Conservation (phyloP, 345 rosid genomes). For the Euphorbia pulcherrima region DNA sequence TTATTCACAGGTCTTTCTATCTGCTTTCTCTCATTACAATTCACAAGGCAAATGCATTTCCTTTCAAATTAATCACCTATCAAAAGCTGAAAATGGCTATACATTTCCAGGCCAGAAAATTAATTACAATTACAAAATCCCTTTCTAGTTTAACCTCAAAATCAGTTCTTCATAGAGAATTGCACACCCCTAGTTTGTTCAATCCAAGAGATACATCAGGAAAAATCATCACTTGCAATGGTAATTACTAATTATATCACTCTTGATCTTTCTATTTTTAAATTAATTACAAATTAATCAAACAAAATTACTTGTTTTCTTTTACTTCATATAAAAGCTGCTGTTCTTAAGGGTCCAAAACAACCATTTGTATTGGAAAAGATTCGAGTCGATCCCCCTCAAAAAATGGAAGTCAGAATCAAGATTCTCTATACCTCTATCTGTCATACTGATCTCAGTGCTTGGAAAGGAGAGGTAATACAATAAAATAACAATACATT, state of each 20-base stretch:
- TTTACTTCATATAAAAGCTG: constrained; percentile 34
- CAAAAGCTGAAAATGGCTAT: neutral
- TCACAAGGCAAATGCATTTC: too few species aligned
- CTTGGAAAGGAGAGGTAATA: constrained; percentile 58
- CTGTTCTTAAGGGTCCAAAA: constrained; percentile 52
- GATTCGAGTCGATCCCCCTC: constrained; percentile 59
- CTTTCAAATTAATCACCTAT: too few species aligned
- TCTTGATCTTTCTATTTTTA: neutral
- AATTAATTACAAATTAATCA: too few species aligned
- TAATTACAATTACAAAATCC: neutral
- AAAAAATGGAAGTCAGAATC: constrained; percentile 57
- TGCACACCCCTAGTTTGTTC: neutral
- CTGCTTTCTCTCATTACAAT: too few species aligned
- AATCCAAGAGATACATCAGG: constrained; percentile 24
- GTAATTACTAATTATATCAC: constrained; percentile 17
- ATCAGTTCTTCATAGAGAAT: constrained; percentile 25
- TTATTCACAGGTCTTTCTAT: too few species aligned
- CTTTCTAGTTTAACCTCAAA: neutral
- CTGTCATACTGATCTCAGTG: constrained; percentile 65
- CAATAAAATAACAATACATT: too few species aligned
- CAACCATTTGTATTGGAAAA: constrained; percentile 51
- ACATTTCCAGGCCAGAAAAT: neutral
- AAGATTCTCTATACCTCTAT: constrained; percentile 54
- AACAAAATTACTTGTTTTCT: neutral
- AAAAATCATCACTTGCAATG: constrained; percentile 38